Evolutionary conservation across 768 basidiomycete genomes (phyloP).

Genomic region (Peribolospora baueri): DNA sequence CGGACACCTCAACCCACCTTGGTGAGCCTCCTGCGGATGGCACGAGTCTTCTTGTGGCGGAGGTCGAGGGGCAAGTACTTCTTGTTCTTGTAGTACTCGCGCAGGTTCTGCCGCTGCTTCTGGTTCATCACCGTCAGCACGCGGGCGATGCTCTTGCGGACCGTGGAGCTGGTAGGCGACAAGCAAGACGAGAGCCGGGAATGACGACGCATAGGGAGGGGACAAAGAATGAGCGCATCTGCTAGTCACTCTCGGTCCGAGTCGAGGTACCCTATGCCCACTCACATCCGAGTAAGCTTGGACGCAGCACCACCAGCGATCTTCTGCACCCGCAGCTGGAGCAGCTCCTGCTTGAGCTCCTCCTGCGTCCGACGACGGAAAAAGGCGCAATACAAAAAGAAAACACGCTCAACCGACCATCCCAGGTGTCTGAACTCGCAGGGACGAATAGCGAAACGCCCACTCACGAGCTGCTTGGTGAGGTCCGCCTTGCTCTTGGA

Average conservation of each 20-base stretch:
- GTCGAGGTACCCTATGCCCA: conserved; percentile 5
- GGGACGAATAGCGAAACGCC: too few species aligned
- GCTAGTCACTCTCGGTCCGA: not conserved
- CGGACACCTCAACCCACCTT: conserved; percentile 30
- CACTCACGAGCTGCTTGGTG: conserved; percentile 45
- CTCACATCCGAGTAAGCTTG: conserved; percentile 93
- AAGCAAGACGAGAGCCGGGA: not conserved
- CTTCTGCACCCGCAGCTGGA: conserved; percentile 87
- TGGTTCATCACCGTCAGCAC: conserved; percentile 97
- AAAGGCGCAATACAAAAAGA: too few species aligned
- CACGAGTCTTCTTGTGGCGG: conserved; percentile 90
- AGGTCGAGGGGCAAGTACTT: conserved; percentile 93
- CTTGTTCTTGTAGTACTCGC: conserved; percentile 94
- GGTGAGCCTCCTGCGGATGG: conserved; percentile 83
- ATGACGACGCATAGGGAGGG: not conserved
- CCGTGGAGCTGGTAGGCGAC: conserved; percentile 38
- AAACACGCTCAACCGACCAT: too few species aligned
- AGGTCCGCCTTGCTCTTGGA: conserved; percentile 66
- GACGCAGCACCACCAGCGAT: conserved; percentile 83
- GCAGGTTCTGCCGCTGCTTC: conserved; percentile 86
- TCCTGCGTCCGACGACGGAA: conserved; percentile 6
- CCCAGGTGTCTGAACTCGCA: too few species aligned
- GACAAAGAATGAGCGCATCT: not conserved
- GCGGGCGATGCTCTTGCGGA: conserved; percentile 96
- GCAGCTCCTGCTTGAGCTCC: conserved; percentile 89